Conservation (phyloP, 257 asterid genomes). For the Solanum sitiens region DNA sequence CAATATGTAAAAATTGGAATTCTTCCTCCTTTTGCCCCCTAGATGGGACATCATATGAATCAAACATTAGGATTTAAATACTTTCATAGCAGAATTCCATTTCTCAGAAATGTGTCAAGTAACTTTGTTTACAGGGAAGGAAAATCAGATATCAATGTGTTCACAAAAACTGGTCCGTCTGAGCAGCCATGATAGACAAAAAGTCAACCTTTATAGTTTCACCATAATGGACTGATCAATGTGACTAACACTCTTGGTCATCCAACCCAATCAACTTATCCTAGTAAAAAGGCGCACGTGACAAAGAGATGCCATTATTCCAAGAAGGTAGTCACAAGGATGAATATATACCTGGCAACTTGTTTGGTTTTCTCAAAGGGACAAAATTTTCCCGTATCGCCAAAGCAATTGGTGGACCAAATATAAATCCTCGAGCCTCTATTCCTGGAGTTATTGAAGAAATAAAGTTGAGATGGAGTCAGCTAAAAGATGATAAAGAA, state of each 20-base stretch:
- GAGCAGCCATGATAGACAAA: background rate
- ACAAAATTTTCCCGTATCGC: constrained; percentile 85
- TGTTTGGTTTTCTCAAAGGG: constrained; percentile 66
- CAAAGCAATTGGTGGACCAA: constrained; percentile 78
- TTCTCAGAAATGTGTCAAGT: background rate
- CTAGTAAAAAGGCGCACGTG: background rate
- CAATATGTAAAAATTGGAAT: background rate
- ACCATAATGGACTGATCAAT: background rate
- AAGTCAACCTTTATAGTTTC: background rate
- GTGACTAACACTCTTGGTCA: background rate
- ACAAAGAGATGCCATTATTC: background rate
- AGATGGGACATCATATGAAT: background rate
- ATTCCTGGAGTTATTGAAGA: constrained; percentile 33
- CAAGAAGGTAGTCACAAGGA: background rate
- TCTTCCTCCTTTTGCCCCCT: background rate
- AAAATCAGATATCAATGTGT: background rate
- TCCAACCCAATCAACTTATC: background rate
- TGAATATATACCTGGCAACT: constrained; percentile 48
- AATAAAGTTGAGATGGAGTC: background rate
- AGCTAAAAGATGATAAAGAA: background rate
- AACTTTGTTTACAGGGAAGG: background rate
- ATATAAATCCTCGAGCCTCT: constrained; percentile 81
- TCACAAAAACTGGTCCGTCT: background rate
- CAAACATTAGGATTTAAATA: background rate
- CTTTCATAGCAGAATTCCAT: background rate